phyloP scores from a whole-genome alignment of 1,284 basidiomycete genomes.

The Caloboletus firmus region DNA sequence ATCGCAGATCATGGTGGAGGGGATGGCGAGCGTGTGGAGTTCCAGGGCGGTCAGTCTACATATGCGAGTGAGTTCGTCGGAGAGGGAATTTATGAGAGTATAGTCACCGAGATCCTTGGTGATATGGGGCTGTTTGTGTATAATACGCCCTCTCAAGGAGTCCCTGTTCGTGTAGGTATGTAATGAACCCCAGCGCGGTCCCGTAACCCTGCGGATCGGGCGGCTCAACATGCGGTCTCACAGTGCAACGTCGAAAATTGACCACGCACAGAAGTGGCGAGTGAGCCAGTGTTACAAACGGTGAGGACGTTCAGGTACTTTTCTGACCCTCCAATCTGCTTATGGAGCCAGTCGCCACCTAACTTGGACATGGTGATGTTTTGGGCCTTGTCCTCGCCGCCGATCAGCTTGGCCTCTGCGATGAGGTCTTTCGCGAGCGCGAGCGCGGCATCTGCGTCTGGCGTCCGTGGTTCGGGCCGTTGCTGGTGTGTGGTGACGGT shows the following conservation, averaged over 20 bases:
- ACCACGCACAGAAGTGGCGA: conserved; percentile 80
- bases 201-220: conserved; percentile 73
- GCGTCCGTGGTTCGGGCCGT: conserved; percentile 6
- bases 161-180: conserved; percentile 76
- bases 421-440: conserved; percentile 61
- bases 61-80: neutral
- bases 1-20: conserved; percentile 92
- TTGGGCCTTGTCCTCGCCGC: conserved; percentile 80
- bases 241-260: neutral
- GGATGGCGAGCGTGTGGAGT: conserved; percentile 77
- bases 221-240: neutral
- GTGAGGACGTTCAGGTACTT: conserved; percentile 77
- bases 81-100: neutral
- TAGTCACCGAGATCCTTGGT: conserved; percentile 77
- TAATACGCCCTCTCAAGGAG: conserved; percentile 82
- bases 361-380: conserved; percentile 80
- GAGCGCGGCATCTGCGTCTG: conserved; percentile 41
- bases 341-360: conserved; percentile 82
- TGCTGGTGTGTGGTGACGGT: conserved; percentile 18
- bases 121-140: conserved; percentile 91
- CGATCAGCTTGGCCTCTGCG: conserved; percentile 62
- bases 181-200: conserved; percentile 91
- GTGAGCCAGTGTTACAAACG: conserved; percentile 93
- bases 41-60: conserved; percentile 82
- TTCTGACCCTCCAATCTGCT: conserved; percentile 41